Conservation (phyloP, 345 rosid species). For the Excoecaria agallocha region DNA sequence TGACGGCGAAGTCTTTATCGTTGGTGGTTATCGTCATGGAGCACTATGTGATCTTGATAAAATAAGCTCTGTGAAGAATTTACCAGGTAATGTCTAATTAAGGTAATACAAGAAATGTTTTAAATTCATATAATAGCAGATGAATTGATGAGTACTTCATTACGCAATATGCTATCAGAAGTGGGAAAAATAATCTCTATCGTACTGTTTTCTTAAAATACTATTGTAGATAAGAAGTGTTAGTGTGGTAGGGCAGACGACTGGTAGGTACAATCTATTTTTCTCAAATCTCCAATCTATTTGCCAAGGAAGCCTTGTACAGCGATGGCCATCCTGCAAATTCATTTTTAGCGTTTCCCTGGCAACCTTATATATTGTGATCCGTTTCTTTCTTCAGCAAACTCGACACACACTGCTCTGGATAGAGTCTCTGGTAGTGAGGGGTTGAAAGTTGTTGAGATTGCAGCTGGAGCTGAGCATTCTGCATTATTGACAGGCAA, state of each 20-base stretch:
- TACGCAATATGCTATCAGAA: neutral
- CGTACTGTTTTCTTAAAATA: neutral
- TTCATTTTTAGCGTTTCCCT: neutral
- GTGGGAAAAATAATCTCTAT: too few relatives aligned
- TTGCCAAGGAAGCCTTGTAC: neutral
- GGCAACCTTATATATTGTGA: neutral
- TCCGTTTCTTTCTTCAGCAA: slow-evolving; percentile 10
- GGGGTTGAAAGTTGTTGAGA: slow-evolving; percentile 42
- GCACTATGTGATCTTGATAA: slow-evolving; percentile 41
- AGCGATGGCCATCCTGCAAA: slow-evolving; percentile 1
- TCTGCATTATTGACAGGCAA: slow-evolving; percentile 73
- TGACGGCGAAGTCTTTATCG: slow-evolving; percentile 58
- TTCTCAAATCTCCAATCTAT: neutral
- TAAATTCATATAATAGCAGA: neutral
- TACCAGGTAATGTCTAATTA: slow-evolving; percentile 33
- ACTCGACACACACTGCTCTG: slow-evolving; percentile 29
- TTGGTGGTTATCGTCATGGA: slow-evolving; percentile 61
- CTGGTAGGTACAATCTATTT: neutral
- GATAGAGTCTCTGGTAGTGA: slow-evolving; percentile 47
- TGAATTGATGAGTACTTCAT: neutral
- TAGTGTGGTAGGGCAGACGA: too few relatives aligned
- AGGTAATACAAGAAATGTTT: neutral
- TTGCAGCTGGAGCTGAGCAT: slow-evolving; percentile 92
- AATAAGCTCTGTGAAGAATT: slow-evolving; percentile 32
- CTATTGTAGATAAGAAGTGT: neutral